Conservation (phyloP, 495 filamentous ascomycete species). For the Trichoderma erinaceum region DNA sequence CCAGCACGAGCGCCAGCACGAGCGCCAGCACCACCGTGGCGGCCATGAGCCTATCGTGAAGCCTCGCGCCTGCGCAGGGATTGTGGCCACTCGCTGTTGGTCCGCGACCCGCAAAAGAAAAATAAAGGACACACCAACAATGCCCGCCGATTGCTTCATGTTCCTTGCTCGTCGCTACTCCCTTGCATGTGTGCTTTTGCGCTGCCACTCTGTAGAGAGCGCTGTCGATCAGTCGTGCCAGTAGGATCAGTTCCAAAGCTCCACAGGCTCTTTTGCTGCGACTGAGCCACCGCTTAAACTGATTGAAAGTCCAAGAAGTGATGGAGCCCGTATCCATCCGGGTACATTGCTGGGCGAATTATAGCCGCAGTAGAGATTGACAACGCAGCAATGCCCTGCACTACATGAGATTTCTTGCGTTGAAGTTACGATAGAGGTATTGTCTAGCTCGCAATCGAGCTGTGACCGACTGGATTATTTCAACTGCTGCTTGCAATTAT, state of each 20-base stretch:
- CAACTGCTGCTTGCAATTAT: too few relatives aligned
- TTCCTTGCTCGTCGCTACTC: neutral
- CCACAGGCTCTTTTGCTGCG: neutral
- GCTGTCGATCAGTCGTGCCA: neutral
- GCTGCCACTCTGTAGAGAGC: neutral
- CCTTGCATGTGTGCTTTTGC: neutral
- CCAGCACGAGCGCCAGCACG: neutral
- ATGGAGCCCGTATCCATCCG: neutral
- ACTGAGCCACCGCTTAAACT: constrained; percentile 1
- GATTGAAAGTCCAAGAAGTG: neutral
- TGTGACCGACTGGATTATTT: too few relatives aligned
- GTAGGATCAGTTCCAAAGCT: neutral
- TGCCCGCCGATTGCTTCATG: neutral
- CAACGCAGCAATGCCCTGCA: neutral
- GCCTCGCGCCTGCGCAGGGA: constrained; percentile 7
- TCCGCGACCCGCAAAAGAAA: neutral
- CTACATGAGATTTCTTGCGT: too few relatives aligned
- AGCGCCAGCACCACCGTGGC: neutral
- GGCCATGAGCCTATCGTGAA: constrained; percentile 9
- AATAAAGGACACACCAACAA: neutral
- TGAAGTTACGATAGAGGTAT: too few relatives aligned
- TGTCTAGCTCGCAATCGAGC: too few relatives aligned
- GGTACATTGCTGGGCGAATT: neutral
- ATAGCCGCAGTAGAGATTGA: neutral
- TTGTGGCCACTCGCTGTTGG: neutral